Base-by-base conservation (phyloP, 2,329 filamentous ascomycete species). In the Gaeumannomyces tritici region DNA sequence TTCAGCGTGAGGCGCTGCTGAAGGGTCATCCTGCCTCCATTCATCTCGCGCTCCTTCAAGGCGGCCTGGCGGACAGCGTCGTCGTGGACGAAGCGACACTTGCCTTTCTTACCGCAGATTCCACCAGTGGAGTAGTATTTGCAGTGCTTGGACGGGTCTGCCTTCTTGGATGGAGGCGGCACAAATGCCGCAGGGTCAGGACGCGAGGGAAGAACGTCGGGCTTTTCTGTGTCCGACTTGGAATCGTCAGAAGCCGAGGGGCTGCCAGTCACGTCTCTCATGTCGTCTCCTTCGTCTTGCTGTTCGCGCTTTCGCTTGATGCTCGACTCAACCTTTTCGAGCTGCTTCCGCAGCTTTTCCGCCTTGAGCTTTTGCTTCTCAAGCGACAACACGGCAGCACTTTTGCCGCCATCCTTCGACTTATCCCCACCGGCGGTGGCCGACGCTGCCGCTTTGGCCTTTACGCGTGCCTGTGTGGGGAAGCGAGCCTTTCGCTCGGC, bases 401-500 rank as follows among this genome's bases (percentile, higher is more conserved):
- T 79, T 65, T 81, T 79, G 33, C 75, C 77, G 62, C 83, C 80
- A 65, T 83, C 83, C 72, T 89, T 87, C 70, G 87, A 85, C 62
- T 82, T 79, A 62, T 83, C 80, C 63, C 64, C 68, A 56, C 72
- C 75, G 63, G 75, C n/a, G n/a, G 51, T 33, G 28, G 12, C 73
- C 68, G 76, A 74, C 63, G 75, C 76, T 67, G 80, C 80, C 65
- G 84, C 83, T 73, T 83, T 90, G 66, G 84, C 84, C 64, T 85
- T 81, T 65, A 86, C 78, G 62, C 90, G 86, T 64, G 85, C 84
- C 72, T 85, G 84, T 2, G 93, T 97, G 2, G 93, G 93, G 72
- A 85, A 98, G 61, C 88, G 87, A 66, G 85, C 88, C 71, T 83
- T 89, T 64, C 93, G 86, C 73, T 96, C 91, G 60, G 86, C 86